Evolutionary conservation across 805 yeast species (phyloP), one percentile per base, ranked within the genome.

Genomic region (Lipomyces yamadae): DNA sequence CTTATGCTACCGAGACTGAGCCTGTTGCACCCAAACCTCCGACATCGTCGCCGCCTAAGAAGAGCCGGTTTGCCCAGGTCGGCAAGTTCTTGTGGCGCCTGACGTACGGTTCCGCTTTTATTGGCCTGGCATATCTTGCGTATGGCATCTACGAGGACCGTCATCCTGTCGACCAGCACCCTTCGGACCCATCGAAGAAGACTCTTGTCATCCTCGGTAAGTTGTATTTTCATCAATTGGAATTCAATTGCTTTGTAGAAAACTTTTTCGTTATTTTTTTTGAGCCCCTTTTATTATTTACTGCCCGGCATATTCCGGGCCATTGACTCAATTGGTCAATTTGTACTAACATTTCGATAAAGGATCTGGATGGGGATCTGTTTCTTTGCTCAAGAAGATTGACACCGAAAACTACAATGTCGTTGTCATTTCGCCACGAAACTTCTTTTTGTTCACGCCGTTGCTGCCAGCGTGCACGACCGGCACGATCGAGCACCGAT

Each of bases 321-420:
- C n/a, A n/a, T n/a, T 15, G 18, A 42, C 48, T 42, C 48, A 7
- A 11, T 24, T 24, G 24, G 24, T 2, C 24, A 42, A 42, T 32
- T 34, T n/a, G 30, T 34, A 37, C 56, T 39, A 37, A 54, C 56
- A 34, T 8, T 34, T 60, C 50, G 13, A 32, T 32, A 15, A 37
- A 62, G 96, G 96, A 69, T 87, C 97, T 30, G 98, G 98, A 63
- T 93, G 98, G 98, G 98, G 97, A 68, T 86, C 96, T 11, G 88
- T 93, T 62, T 88, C 97, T 5, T 81, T 92, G 68, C 83, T 93
- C 79, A 91, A 91, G 81, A 85, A 87, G 76, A 82, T 93, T 77
- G 97, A 93, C 78, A 89, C 97, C 54, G 82, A 93, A 58, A 82
- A 88, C 78, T 93, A 92, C 81, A 91, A 94, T 76, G 97, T 93